Percentiles rank a stretch among this genome's conserved stretches.
These are phyloP conservation scores for Botryobasidium botryosum DNA, from an alignment of 768 basidiomycete genomes.

Conservation along the genomic window DNA sequence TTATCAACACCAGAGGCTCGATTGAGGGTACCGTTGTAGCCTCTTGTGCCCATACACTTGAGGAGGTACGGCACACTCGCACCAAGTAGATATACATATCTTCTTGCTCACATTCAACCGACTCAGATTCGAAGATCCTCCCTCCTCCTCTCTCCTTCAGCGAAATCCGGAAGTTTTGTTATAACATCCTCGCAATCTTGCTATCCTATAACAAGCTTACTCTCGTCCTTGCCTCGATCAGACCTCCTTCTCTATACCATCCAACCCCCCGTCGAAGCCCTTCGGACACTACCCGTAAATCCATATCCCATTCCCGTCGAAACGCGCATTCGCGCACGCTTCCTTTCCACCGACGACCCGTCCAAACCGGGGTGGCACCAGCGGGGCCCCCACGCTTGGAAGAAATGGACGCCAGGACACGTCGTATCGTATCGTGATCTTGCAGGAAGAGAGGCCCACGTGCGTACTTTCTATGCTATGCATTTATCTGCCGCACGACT, in stretches of 20 bases:
- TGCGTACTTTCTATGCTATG: conserved; percentile 11
- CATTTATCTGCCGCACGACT: not conserved
- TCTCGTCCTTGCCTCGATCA: conserved; percentile 40
- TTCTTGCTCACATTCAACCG: conserved; percentile 1
- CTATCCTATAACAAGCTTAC: conserved; percentile 28
- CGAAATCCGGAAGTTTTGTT: conserved; percentile 25
- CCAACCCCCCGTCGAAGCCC: conserved; percentile 10
- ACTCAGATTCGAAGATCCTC: conserved; percentile 24
- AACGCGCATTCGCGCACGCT: conserved; percentile 34
- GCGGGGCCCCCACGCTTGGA: conserved; percentile 19
- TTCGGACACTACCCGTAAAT: conserved; percentile 37
- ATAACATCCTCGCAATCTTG: conserved; percentile 18
- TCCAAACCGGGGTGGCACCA: not conserved
- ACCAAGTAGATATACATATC: too few species aligned
- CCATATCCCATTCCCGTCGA: conserved; percentile 39
- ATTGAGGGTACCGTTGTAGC: conserved; percentile 23
- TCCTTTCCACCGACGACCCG: conserved; percentile 20
- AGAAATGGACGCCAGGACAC: conserved; percentile 34
- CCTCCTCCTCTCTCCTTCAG: conserved; percentile 14
- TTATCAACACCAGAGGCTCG: conserved; percentile 23
- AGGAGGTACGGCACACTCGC: conserved; percentile 38
- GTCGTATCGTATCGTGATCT: conserved; percentile 44
- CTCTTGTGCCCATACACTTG: conserved; percentile 46
- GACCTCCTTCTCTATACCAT: conserved; percentile 35
- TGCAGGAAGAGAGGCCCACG: conserved; percentile 39